Base-by-base conservation (phyloP, 331 rosid species). In the Telfairia occidentalis region DNA sequence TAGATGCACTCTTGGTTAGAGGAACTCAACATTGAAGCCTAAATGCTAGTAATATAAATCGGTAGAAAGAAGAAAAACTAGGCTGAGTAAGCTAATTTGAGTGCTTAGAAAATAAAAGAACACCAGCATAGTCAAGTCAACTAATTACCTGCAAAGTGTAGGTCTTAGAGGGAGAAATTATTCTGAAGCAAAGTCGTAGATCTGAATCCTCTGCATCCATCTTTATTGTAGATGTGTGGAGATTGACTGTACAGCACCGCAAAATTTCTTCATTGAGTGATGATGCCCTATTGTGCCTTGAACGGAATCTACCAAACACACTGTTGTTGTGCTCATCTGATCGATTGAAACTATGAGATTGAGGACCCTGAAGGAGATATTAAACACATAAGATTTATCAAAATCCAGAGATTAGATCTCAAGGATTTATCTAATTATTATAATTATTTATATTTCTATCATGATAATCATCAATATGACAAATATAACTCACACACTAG, bases 121-220 rank as follows among this genome's bases (percentile, higher is more conserved):
- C 37, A 59, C 60, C 67, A 43, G 52, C 37, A 43, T 52, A 28
- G 65, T 63, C 55, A 75, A 81, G 74, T 82, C 61, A 53, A 83
- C 78, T 53, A 76, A 73, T 85, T 75, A 95, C 99, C 99, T 95
- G 99, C 81, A 95, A 80, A 28, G 96, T 95, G 71, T 86, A 88
- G 40, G 89, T 82, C 79, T 92, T 95, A 71, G 84, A 79, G 8
- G 99, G 99, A 71, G 99, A 95, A 81, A 95, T 91, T 81, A 95
- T 87, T 63, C 99, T 90, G 81, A 95, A 95, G 90, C 99, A 95
- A 79, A 95, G 96, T 70, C 97, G 87, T 73, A 95, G 85, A 84
- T 95, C 99, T 76, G 89, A 83, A 82, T 95, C 96, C 74, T 91
- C 99, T 24, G 93, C 96, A 74, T 95, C 99, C 88, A 92, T 86